These are phyloP conservation scores for Aureobasidium lini DNA, from an alignment of 2,329 filamentous ascomycete genomes.

Conservation along the genomic window DNA sequence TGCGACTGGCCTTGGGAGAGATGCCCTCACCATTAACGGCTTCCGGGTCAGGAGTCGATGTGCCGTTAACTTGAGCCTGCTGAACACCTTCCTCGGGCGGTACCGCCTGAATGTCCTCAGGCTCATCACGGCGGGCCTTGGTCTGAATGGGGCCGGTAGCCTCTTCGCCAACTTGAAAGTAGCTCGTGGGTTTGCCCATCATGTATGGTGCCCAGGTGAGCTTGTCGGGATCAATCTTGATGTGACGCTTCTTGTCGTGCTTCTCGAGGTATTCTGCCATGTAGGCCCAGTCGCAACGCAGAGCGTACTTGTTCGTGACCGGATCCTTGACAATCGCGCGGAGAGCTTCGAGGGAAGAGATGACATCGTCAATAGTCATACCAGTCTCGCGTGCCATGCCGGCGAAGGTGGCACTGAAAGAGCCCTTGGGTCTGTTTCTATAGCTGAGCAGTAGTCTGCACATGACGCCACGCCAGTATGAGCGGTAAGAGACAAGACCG, in stretches of 20 bases:
- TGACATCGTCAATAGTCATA: conserved; percentile 92
- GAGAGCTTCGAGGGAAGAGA: conserved; percentile 84
- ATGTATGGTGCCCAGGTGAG: conserved; percentile 95
- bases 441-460: conserved; percentile 72
- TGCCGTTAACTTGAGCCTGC: conserved; percentile 20
- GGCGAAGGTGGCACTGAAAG: conserved; percentile 40
- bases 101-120: conserved; percentile 37
- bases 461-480: conserved; percentile 88
- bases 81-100: conserved; percentile 39
- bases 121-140: conserved; percentile 78
- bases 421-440: conserved; percentile 29
- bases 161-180: conserved; percentile 31
- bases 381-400: conserved; percentile 82
- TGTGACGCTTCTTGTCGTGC: conserved; percentile 83
- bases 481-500: conserved; percentile 93
- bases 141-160: conserved; percentile 54
- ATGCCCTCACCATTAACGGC: not conserved
- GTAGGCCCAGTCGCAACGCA: conserved; percentile 77
- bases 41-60: conserved; percentile 3
- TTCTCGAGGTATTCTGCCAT: conserved; percentile 82
- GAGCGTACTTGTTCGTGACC: conserved; percentile 77
- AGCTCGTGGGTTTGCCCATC: conserved; percentile 61
- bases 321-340: conserved; percentile 86
- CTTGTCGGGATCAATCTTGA: conserved; percentile 70
- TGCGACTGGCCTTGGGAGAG: conserved; percentile 11